Evolutionary conservation across 371 early-diverging fungal species (phyloP), one percentile per base, ranked within the genome.

Genomic region (Mortierella polycephala): DNA sequence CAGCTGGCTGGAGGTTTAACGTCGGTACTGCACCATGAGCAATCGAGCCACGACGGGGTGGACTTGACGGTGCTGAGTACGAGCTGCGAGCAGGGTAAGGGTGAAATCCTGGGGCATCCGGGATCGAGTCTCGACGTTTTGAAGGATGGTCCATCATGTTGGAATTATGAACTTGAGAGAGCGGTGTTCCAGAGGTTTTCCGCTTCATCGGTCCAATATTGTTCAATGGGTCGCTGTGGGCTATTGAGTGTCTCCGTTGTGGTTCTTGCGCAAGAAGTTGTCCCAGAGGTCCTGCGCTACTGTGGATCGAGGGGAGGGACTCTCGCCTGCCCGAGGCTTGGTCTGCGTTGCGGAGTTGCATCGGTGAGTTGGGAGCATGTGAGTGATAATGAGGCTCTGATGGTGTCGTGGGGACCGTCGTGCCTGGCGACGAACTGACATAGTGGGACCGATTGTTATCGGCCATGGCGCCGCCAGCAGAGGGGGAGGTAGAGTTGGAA

Each of bases 171-270:
- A 71, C 54, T 23, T 83, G 81, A 55, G 84, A 84, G n/a, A 83
- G 61, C 11, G 69, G 71, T 13, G 74, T 75, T 8, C 60, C 61
- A 30, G 74, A 68, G 0, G 73, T 74, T 18, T 80, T 81, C 40
- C 70, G 62, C 58, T 75, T 83, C 60, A 72, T 45, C n/a, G 67
- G 80, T 0, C 62, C 69, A 54, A 16, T 50, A 23, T 57, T 47
- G 57, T 52, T 16, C 67, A 65, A 63, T 52, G 67, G 63, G 51
- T 85, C 85, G 21, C 84, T 77, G 11, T 83, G 82, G 1, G 87
- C 87, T 62, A 89, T 89, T 1, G 89, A 89, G 46, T 89, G 82
- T 41, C 89, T 61, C 60, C 85, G 86, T n/a, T 86, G 86, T n/a
- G 84, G 71, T 21, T 76, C 76, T 55, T 76, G 76, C 11, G 76